A percentile compares a stretch with the other conserved stretches of the same genome.
phyloP scores from a whole-genome alignment of 2,329 filamentous ascomycete genomes.

The Aphanoascus verrucosus region DNA sequence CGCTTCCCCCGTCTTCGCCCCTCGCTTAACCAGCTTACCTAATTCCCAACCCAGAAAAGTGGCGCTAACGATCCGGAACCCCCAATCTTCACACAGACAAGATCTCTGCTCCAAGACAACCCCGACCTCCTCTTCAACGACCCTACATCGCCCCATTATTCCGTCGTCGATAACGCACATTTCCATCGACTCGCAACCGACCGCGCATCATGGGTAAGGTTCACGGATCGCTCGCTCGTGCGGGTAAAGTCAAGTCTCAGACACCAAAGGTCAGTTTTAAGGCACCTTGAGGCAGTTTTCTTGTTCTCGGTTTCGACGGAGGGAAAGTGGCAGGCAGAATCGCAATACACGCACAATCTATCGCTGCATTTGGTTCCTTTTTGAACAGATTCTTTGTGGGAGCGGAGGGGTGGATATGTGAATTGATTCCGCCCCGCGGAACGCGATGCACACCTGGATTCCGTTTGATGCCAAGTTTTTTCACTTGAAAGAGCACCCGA shows the following conservation, averaged over 20 bases:
- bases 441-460: too few species aligned
- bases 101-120: constrained; percentile 4
- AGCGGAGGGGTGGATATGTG: not conserved
- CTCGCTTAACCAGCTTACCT: constrained; percentile 11
- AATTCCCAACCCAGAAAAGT: constrained; percentile 2
- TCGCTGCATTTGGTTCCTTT: too few species aligned
- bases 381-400: not conserved
- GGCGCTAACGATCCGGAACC: constrained; percentile 7
- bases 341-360: too few species aligned
- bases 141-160: not conserved
- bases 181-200: constrained; percentile 12
- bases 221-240: constrained; percentile 78
- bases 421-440: not conserved
- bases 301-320: not conserved
- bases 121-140: constrained; percentile 6
- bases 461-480: not conserved
- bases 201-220: constrained; percentile 70
- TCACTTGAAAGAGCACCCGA: not conserved
- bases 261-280: constrained; percentile 29
- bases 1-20: not conserved
- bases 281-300: not conserved
- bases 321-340: not conserved
- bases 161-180: constrained; percentile 10
- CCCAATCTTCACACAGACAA: constrained; percentile 10
- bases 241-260: constrained; percentile 96